Evolutionary conservation across 2,329 filamentous ascomycete species (phyloP).

Genomic region (Diplodia scrobiculata): DNA sequence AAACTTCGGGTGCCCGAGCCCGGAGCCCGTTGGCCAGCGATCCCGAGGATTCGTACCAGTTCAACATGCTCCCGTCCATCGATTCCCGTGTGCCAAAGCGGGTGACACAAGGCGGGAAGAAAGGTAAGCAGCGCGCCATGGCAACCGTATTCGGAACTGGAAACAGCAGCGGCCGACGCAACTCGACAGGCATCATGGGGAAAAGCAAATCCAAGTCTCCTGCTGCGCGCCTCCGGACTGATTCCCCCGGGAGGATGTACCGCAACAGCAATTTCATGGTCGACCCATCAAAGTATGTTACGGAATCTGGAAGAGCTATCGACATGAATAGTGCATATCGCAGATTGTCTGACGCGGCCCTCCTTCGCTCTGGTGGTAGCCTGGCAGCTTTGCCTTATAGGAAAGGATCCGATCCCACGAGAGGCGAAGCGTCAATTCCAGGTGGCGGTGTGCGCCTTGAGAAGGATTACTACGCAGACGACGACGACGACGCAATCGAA

Average conservation of each 20-base stretch:
- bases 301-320: constrained; percentile 63
- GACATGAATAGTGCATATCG: constrained; percentile 72
- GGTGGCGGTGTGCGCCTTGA: constrained; percentile 61
- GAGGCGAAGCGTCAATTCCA: constrained; percentile 49
- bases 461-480: constrained; percentile 67
- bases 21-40: constrained; percentile 35
- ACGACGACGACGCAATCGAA: constrained; percentile 66
- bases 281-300: constrained; percentile 51
- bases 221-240: constrained; percentile 39
- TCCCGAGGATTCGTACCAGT: constrained; percentile 49
- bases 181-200: constrained; percentile 37
- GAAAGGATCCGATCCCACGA: constrained; percentile 51
- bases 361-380: constrained; percentile 64
- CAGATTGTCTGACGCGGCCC: constrained; percentile 69
- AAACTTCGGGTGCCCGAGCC: constrained; percentile 41
- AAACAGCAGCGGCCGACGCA: constrained; percentile 30
- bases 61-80: constrained; percentile 51
- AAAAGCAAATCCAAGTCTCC: constrained; percentile 47
- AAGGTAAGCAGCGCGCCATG: constrained; percentile 47
- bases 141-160: constrained; percentile 42
- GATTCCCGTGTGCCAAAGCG: constrained; percentile 48
- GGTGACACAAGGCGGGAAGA: constrained; percentile 48
- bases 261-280: constrained; percentile 50
- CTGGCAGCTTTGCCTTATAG: constrained; percentile 63
- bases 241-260: constrained; percentile 50